Conservation (phyloP, 2,329 filamentous ascomycete genomes). For the Myriosclerotinia duriaeana region DNA sequence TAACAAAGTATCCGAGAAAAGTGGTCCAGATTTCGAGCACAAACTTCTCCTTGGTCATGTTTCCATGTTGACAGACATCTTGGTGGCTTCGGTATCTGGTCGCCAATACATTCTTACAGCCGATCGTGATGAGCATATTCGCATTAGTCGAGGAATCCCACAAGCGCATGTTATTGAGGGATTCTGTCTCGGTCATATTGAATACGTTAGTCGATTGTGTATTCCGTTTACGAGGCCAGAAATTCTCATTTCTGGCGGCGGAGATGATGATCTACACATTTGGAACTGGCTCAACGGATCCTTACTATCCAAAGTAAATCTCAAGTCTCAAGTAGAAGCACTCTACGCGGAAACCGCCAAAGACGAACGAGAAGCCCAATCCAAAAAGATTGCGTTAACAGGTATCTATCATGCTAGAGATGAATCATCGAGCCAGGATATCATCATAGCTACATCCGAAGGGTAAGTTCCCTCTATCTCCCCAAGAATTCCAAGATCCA, state of each 20-base stretch:
- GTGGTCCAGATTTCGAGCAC: conserved; percentile 63
- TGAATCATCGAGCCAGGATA: conserved; percentile 40
- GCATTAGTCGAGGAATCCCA: conserved; percentile 75
- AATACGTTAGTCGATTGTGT: conserved; percentile 79
- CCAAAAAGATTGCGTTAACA: conserved; percentile 42
- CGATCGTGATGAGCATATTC: conserved; percentile 80
- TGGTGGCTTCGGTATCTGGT: conserved; percentile 53
- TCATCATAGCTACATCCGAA: conserved; percentile 56
- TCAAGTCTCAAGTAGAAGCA: conserved; percentile 49
- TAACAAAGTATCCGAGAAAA: conserved; percentile 35
- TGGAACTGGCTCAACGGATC: conserved; percentile 70
- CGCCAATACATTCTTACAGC: conserved; percentile 64
- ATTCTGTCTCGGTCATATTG: conserved; percentile 83
- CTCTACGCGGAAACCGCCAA: conserved; percentile 1
- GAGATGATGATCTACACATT: conserved; percentile 72
- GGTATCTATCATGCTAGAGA: conserved; percentile 38
- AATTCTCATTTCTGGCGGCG: conserved; percentile 81
- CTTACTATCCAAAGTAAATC: conserved; percentile 54
- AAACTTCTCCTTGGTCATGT: conserved; percentile 87
- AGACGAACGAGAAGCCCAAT: conserved; percentile 19
- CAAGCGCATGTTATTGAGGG: conserved; percentile 86
- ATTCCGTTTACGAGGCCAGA: conserved; percentile 56
- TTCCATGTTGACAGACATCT: conserved; percentile 83
- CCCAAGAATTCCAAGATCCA: neutral
- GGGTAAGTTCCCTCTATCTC: conserved; percentile 47